Base-by-base conservation (phyloP, 768 basidiomycete species). In the Tricholoma bakamatsutake region DNA sequence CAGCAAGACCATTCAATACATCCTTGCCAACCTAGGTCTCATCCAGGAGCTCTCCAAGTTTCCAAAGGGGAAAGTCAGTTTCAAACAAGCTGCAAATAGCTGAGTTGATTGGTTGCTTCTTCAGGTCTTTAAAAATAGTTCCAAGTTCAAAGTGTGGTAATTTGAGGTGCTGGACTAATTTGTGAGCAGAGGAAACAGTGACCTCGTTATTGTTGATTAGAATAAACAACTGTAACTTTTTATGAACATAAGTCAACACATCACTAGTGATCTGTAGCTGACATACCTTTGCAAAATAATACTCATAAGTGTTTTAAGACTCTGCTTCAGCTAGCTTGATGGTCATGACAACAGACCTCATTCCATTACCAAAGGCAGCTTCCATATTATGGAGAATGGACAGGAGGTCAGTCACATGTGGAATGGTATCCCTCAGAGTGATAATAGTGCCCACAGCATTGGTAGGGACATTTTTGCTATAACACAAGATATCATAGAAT, bases 1-100 rank as follows among this genome's bases (percentile, higher is more conserved):
- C n/a, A n/a, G n/a, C n/a, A n/a, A n/a, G n/a, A n/a, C n/a, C n/a
- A n/a, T n/a, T n/a, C n/a, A n/a, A n/a, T n/a, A n/a, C n/a, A n/a
- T n/a, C n/a, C n/a, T n/a, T n/a, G n/a, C n/a, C n/a, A 65, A 66
- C 33, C 67, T 63, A 68, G 17, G 58, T 59, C 40, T 68, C 65
- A 9, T 55, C 60, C 3, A 65, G 53, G 9, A 68, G 59, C 51
- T 58, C 57, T 4, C 54, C 53, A 15, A 66, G 51, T 27, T 63
- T 60, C 54, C 56, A 62, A n/a, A 65, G 56, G 2, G 63, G 59
- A 43, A 58, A 59, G 9, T 46, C 34, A 6, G 62, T 40, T 6
- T 54, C 30, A 51, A 39, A 35, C 28, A 62, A 54, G 28, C 58
- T 49, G 17, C 43, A 13, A 49, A 61, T 61, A 48, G 46, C 27